Percentiles rank a stretch among this genome's conserved stretches.
These are phyloP conservation scores for Wallacemonas rigidus DNA, from an alignment of 208 protist genomes.

Conservation along the genomic window DNA sequence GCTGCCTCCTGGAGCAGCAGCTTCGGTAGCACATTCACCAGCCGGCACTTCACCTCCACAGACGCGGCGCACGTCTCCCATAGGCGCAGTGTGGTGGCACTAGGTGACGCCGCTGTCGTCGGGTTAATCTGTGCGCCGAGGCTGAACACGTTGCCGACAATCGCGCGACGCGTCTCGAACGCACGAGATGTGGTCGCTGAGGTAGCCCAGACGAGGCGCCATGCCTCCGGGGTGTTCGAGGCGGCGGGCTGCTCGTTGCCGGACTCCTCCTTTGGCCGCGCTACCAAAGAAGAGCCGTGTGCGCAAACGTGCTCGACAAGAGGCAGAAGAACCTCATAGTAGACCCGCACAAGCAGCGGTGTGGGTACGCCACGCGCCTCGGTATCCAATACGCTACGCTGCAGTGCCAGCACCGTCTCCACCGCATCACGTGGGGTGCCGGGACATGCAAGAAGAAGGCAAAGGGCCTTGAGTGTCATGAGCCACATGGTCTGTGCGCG, in stretches of 20 bases:
- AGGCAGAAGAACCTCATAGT: constrained; percentile 76
- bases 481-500: constrained; percentile 33
- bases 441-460: constrained; percentile 46
- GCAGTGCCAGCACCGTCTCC: constrained; percentile 60
- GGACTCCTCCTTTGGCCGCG: not conserved
- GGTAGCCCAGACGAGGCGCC: not conserved
- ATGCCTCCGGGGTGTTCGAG: not conserved
- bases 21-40: constrained; percentile 72
- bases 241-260: too few species aligned
- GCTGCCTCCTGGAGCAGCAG: constrained; percentile 63
- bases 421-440: constrained; percentile 34
- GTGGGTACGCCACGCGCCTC: constrained; percentile 36
- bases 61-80: constrained; percentile 4
- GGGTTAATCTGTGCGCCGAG: constrained; percentile 2
- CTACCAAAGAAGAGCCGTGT: not conserved
- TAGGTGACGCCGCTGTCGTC: constrained; percentile 17
- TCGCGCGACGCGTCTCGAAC: constrained; percentile 6
- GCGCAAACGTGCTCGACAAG: constrained; percentile 72
- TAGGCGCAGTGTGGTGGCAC: not conserved
- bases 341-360: constrained; percentile 43
- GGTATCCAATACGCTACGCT: constrained; percentile 62
- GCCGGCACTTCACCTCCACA: constrained; percentile 64
- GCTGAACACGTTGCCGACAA: constrained; percentile 23
- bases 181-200: not conserved
- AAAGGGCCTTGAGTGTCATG: constrained; percentile 44